phyloP scores from a whole-genome alignment of 352 stramenopile species.

The Phytophthora sojae region DNA sequence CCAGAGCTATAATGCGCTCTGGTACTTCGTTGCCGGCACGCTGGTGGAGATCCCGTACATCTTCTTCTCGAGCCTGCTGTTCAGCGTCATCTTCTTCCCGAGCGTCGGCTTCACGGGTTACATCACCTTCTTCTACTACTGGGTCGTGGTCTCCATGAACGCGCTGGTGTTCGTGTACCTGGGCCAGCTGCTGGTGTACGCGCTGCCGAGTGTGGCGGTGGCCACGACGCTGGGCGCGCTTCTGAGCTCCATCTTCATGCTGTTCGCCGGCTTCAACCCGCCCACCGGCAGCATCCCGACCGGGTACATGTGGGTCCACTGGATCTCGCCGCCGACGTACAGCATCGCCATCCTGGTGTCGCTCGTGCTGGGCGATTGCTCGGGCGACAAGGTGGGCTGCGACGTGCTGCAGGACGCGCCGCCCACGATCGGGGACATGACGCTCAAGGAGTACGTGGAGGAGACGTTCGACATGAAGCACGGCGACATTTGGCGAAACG shows the following conservation, averaged over 20 bases:
- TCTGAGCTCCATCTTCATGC: conserved; percentile 56
- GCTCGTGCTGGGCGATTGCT: too few relatives aligned
- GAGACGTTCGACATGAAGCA: conserved; percentile 61
- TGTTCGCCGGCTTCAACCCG: conserved; percentile 67
- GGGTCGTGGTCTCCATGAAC: too few relatives aligned
- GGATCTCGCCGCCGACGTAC: conserved; percentile 57
- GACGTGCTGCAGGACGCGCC: conserved; percentile 29
- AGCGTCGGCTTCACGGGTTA: too few relatives aligned
- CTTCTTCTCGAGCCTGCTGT: not conserved
- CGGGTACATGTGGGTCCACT: conserved; percentile 69
- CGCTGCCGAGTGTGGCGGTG: conserved; percentile 52
- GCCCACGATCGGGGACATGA: conserved; percentile 35
- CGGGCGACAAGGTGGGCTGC: too few relatives aligned
- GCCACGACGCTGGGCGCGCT: conserved; percentile 48
- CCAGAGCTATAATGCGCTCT: conserved; percentile 79
- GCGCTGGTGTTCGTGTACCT: conserved; percentile 61
- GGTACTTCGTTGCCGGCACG: conserved; percentile 60
- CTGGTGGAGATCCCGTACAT: not conserved
- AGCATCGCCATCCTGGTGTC: conserved; percentile 51
- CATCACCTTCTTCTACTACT: too few relatives aligned
- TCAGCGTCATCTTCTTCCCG: not conserved
- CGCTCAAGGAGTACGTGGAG: conserved; percentile 63
- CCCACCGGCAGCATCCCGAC: conserved; percentile 53
- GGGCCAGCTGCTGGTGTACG: too few relatives aligned
- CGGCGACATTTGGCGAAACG: conserved; percentile 49